Evolutionary conservation across 495 filamentous ascomycete genomes (phyloP), one percentile per base, ranked within the genome.

Genomic region (Penicillium simplicissimum): DNA sequence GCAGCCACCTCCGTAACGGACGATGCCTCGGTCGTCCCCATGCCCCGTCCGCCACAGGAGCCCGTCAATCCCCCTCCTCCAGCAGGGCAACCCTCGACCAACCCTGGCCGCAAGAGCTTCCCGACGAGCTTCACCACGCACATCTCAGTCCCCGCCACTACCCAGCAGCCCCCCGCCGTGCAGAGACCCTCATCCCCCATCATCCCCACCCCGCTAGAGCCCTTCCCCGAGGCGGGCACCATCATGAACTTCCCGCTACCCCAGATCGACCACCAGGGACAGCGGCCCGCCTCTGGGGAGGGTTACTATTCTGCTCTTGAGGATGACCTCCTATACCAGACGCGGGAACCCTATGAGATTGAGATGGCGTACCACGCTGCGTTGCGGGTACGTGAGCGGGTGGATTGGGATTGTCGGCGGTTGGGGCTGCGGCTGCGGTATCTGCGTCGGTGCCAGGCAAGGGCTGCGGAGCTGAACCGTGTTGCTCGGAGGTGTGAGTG

Each of bases 391-490:
- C 28, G 55, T 4, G 55, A 58, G 38, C 42, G 34, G 42, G 19
- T 58, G 28, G 55, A 58, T 31, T 58, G 55, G 55, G 55, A 58
- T n/a, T 49, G 55, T 23, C 40, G 55, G 8, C 55, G 42, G 10
- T 21, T 58, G n/a, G 40, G 55, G 23, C 42, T 58, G 28, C 42
- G 42, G 21, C 42, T 58, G 55, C 43, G 42, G 43, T 19, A 21
- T 10, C 19, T 58, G 33, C 40, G 55, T 34, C 25, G 48, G 23
- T 34, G 48, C 14, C 25, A 15, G 48, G 48, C 48, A n/a, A 52
- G 48, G 14, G 15, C 10, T 23, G 7, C 48, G 25, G 23, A 34
- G 48, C 6, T 23, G 0, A 0, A 33, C 31, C n/a, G 25, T 17
- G 5, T 3, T 7, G 14, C 25, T 10, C 11, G 31, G 8, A 14